Evolutionary conservation across 305 asterid genomes (phyloP), one percentile per base, ranked within the genome.

Genomic region (Solanum hybrid): DNA sequence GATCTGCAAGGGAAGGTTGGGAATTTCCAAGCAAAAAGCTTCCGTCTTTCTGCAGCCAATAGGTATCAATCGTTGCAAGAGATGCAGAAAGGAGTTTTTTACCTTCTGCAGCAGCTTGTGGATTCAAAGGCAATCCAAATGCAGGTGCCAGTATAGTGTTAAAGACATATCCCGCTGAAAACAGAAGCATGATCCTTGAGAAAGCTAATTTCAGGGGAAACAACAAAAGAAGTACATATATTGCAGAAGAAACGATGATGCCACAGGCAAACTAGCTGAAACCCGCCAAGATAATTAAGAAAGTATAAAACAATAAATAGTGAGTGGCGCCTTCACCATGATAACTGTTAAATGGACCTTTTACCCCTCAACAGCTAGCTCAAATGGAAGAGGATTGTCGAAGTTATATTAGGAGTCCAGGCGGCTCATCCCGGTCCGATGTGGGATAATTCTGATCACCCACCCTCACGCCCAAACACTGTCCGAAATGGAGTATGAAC

Each of bases 1-100:
- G 93, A 93, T 97, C 99, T 7, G 98, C 98, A 34, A 96, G 94
- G 84, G 99, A 93, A 73, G 98, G 99, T 89, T 95, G 92, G 27
- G 92, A 88, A 87, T 91, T 92, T 88, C 98, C 99, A 27, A 93
- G 91, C 89, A 97, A 87, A 92, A 95, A 97, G 14, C 91, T 94
- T n/a, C 93, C 94, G 46, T 92, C 94, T 72, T 88, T 96, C 89
- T 91, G 91, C 38, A 97, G 95, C 99, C 99, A 97, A 82, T 87
- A 90, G 31, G 95, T 91, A 51, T 96, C 98, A 14, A 97, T 95
- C 29, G 40, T 91, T 26, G 91, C 93, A 81, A 97, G 96, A 85
- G 98, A 95, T 27, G 91, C 90, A 12, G 91, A 87, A 35, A 96
- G 91, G 73, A 94, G 89, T 29, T 94, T 93, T 88, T 93, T 96